phyloP scores from a whole-genome alignment of 2,329 filamentous ascomycete genomes.

The Cercospora sp. region DNA sequence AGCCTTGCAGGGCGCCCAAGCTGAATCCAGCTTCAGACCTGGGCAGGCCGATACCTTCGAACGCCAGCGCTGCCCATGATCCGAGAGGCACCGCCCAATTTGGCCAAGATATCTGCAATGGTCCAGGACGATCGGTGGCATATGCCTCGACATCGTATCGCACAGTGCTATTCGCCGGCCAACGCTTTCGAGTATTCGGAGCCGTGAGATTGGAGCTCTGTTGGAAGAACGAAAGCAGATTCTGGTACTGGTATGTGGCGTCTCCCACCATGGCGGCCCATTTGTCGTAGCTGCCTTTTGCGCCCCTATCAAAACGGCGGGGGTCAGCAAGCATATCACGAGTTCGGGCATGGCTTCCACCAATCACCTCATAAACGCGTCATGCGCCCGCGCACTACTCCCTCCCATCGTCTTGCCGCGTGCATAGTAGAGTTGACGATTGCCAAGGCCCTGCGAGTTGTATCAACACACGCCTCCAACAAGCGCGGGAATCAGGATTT shows the following conservation, averaged over 20 bases:
- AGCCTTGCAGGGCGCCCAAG: neutral
- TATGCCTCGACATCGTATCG: neutral
- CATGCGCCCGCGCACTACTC: neutral
- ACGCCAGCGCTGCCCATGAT: neutral
- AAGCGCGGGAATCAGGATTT: neutral
- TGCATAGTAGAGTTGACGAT: neutral
- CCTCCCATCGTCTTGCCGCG: neutral
- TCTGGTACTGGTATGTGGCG: neutral
- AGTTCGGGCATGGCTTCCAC: neutral
- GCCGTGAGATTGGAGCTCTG: neutral
- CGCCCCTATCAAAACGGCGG: neutral
- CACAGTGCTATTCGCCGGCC: neutral
- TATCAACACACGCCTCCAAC: neutral
- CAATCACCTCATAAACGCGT: neutral
- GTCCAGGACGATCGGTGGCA: neutral
- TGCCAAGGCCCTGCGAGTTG: neutral
- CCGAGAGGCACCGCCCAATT: neutral
- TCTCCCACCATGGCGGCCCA: neutral
- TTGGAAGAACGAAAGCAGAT: neutral
- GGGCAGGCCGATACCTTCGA: neutral
- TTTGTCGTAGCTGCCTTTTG: neutral
- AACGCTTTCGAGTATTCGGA: neutral
- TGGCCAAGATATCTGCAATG: neutral
- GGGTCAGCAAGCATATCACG: neutral
- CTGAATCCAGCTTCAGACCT: neutral